These are phyloP conservation scores for Myxozyma melibiosi DNA, from an alignment of 805 yeast genomes.

Conservation along the genomic window DNA sequence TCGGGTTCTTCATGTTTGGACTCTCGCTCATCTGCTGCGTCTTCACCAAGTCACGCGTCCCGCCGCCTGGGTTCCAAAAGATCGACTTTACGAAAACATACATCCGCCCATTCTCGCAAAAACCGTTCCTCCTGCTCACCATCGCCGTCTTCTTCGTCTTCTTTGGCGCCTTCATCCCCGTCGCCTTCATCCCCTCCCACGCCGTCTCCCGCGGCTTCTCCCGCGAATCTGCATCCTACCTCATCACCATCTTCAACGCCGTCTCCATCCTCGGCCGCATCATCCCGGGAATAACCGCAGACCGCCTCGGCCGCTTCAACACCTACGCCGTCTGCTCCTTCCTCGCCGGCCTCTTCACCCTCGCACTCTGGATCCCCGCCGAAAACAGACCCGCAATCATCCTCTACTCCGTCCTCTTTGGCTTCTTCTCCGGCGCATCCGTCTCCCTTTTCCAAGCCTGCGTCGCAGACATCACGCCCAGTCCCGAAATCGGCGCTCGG, in stretches of 20 bases:
- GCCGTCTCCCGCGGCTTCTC: conserved; percentile 35
- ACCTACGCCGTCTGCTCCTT: conserved; percentile 52
- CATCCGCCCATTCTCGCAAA: conserved; percentile 35
- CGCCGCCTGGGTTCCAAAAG: conserved; percentile 10
- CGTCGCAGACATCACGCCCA: conserved; percentile 36
- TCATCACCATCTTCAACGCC: conserved; percentile 16
- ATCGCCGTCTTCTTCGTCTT: conserved; percentile 38
- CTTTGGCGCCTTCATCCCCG: conserved; percentile 40
- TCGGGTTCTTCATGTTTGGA: conserved; percentile 49
- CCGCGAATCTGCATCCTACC: conserved; percentile 8
- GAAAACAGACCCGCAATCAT: conserved; percentile 43
- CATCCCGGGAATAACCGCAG: conserved; percentile 58
- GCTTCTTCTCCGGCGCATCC: conserved; percentile 41
- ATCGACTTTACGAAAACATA: conserved; percentile 13
- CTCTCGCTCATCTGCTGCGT: conserved; percentile 35
- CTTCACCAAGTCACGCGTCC: conserved; percentile 36
- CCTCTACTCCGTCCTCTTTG: conserved; percentile 39
- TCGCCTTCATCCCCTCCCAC: conserved; percentile 40
- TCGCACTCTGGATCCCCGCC: conserved; percentile 71
- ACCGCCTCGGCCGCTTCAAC: conserved; percentile 57
- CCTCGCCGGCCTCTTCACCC: conserved; percentile 51
- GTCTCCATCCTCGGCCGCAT: conserved; percentile 51
- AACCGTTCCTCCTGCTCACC: conserved; percentile 34
- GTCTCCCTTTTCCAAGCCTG: conserved; percentile 41
- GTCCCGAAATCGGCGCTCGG: conserved; percentile 38